Percentiles rank a stretch among this genome's conserved stretches.
phyloP scores from a whole-genome alignment of 495 filamentous ascomycete genomes.

The Penicillium maclennaniae region DNA sequence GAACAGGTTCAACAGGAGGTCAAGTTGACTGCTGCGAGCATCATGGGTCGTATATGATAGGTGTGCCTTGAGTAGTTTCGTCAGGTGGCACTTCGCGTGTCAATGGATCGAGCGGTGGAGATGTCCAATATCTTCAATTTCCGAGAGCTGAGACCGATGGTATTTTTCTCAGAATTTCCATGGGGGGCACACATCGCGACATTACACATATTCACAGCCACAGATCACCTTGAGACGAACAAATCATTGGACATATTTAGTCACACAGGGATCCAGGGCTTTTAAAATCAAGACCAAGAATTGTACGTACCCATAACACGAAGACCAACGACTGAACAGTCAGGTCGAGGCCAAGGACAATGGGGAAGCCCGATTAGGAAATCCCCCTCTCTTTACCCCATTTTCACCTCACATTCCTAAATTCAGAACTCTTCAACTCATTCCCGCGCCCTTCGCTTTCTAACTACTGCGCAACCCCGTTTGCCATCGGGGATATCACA shows the following conservation, averaged over 20 bases:
- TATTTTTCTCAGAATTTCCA: too few relatives aligned
- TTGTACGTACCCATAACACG: not conserved
- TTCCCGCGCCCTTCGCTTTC: not conserved
- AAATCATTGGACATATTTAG: too few relatives aligned
- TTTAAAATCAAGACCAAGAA: not conserved
- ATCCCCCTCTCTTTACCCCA: slow-evolving; percentile 6
- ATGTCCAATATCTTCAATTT: too few relatives aligned
- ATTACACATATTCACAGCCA: too few relatives aligned
- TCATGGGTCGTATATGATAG: slow-evolving; percentile 1
- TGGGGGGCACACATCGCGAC: too few relatives aligned
- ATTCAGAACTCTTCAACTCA: not conserved
- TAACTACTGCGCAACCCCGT: not conserved
- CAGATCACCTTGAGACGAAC: too few relatives aligned
- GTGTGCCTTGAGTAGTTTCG: too few relatives aligned
- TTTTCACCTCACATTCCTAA: not conserved
- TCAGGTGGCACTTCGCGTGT: not conserved
- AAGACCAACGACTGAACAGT: not conserved
- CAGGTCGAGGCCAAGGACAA: not conserved
- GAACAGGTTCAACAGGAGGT: slow-evolving; percentile 12
- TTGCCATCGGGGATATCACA: slow-evolving; percentile 7
- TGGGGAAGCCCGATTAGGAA: slow-evolving; percentile 16
- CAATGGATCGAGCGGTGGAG: not conserved
- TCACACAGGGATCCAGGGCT: too few relatives aligned
- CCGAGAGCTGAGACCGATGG: too few relatives aligned
- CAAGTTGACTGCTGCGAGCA: slow-evolving; percentile 2